Base-by-base conservation (phyloP, 495 filamentous ascomycete genomes). In the Neurospora sp. region DNA sequence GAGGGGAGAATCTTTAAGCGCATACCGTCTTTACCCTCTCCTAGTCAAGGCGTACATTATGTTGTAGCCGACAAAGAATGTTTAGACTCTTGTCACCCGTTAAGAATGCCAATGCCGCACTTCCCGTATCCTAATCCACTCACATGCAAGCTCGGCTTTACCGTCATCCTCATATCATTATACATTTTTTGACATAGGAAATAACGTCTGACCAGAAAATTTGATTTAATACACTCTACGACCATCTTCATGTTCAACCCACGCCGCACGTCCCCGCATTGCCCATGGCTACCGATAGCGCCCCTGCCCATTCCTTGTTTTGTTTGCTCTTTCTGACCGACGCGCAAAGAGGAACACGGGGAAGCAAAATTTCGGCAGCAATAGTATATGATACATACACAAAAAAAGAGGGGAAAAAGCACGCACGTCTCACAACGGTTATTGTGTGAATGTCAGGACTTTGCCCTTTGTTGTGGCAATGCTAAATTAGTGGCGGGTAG, bases 361-460 rank as follows among this genome's bases (percentile, higher is more conserved):
- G 75, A 79, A 75, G 72, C 80, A 79, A 81, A 66, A 9, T 66
- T 31, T 66, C 12, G 53, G 53, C 53, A 66, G 53, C 53, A 80
- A 76, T 71, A 75, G 80, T 82, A 82, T 81, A 82, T 79, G 79
- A 73, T 85, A 85, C 84, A 85, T 80, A 79, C 79, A 66, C 53
- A 66, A 35, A 18, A 66, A 66, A 81, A 78, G 73, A 79, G 73
- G 74, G 74, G 75, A 70, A 78, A 76, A 76, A 61, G 22, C 53
- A 61, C 53, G 53, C 27, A 66, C 53, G 53, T 66, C 27, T 66
- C 53, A 66, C 53, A 66, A 66, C 53, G 44, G 59, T 48, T 46
- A 38, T 59, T 61, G 39, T 66, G 70, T 59, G 31, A 38, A 69
- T 73, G 53, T 69, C 14, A 70, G 72, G 42, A 35, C 53, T 66